Evolutionary conservation across 805 yeast species (phyloP), one percentile per base, ranked within the genome.

Genomic region (Candida oleophila): DNA sequence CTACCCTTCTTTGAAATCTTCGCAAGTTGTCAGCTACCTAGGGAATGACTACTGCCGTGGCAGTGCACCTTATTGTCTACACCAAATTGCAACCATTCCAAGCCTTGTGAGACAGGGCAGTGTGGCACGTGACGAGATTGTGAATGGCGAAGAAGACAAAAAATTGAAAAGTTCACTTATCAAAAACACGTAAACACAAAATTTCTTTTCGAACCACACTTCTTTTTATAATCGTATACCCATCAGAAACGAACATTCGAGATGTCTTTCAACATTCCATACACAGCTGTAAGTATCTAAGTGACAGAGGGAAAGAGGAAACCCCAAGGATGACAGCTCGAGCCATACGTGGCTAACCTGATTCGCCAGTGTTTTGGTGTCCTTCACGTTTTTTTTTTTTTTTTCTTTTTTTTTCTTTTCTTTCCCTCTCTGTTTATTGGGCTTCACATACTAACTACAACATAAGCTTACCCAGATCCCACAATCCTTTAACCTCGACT

Each of bases 401-500:
- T 25, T 11, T 11, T 25, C 30, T 25, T 25, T 25, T 25, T 25
- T 25, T 25, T 25, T 25, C 11, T 11, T 7, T 11, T 25, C 9
- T 25, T 25, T 25, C 5, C 30, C 11, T 25, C 11, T 25, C 30
- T 25, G 38, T 15, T 7, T 15, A 7, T 14, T 34, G 38, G 5
- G 8, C 18, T 7, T 34, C 38, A 15, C 5, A 34, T 15, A 15
- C 38, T 15, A 34, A 34, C 19, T 34, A 15, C 12, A 9, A 7
- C 30, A 25, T 25, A n/a, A 71, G 77, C 59, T 73, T 46, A 55
- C 77, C 32, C 73, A 66, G 42, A 51, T 79, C 33, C 51, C 77
- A 32, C 83, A 81, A 41, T 62, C 75, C 46, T 58, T 82, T 51
- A 78, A 71, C 54, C 49, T 78, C 20, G 87, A 55, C 22, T 50